Conservation (phyloP, 768 basidiomycete genomes). For the Russula emetica region DNA sequence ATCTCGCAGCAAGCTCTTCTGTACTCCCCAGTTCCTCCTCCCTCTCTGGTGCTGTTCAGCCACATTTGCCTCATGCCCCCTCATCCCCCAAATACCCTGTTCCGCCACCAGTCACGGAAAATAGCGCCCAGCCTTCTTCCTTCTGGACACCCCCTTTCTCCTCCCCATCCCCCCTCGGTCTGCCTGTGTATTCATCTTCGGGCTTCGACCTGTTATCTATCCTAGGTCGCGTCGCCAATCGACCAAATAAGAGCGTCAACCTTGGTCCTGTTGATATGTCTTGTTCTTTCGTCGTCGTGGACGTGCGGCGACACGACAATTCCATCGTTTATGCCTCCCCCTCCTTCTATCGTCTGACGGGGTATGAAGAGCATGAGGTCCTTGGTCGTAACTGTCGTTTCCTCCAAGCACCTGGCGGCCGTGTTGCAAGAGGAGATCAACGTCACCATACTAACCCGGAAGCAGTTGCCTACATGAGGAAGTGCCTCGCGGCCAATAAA, state of each 20-base stretch:
- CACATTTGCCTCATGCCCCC: background rate
- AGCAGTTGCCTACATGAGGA: conserved; percentile 63
- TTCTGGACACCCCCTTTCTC: conserved; percentile 23
- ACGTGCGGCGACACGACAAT: conserved; percentile 71
- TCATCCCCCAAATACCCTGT: conserved; percentile 1
- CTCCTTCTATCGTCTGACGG: conserved; percentile 72
- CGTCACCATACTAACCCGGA: conserved; percentile 60
- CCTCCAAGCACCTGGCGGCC: conserved; percentile 72
- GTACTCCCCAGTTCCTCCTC: conserved; percentile 7
- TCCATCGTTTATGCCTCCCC: conserved; percentile 92
- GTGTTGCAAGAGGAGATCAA: conserved; percentile 47
- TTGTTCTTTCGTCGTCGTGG: conserved; percentile 89
- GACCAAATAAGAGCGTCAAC: conserved; percentile 67
- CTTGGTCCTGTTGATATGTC: conserved; percentile 91
- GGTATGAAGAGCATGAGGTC: conserved; percentile 70
- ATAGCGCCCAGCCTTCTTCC: background rate
- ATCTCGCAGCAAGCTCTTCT: conserved; percentile 1
- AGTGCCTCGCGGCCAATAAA: conserved; percentile 63
- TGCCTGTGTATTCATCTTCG: conserved; percentile 79
- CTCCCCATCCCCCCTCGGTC: conserved; percentile 32
- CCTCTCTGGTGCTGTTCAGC: conserved; percentile 17
- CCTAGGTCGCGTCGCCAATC: conserved; percentile 67
- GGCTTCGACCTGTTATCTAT: conserved; percentile 89
- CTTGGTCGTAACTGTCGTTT: conserved; percentile 90
- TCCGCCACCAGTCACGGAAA: background rate